Base-by-base conservation (phyloP, 129 eudicot species). In the Tagetes erecta region DNA sequence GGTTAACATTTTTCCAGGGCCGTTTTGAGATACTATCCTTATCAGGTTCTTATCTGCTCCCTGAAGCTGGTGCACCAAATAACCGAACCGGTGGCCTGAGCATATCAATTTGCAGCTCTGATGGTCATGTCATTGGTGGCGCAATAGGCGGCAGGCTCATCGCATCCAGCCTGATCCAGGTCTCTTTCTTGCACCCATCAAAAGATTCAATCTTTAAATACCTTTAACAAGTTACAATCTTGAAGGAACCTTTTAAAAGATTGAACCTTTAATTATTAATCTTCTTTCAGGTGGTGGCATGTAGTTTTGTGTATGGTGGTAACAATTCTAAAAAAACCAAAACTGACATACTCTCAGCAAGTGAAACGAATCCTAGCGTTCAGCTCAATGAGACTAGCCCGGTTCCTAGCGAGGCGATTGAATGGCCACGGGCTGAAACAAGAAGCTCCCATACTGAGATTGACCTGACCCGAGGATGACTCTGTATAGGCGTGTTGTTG, bases 101-200 rank as follows among this genome's bases (percentile, higher is more conserved):
- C 72, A 85, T 93, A 40, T 93, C 97, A 2, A 81, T 93, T 53
- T 81, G 97, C 70, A 85, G 96, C 72, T 85, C 85, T 8, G 97
- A 94, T 77, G 96, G 97, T 57, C 92, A 82, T n/a, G 88, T 94
- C 35, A 68, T 94, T 27, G 97, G 97, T 8, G 98, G 97, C 74
- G 91, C 85, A 66, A 75, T 94, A 10, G 97, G 86, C 5, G 98
- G 97, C 30, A 83, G 83, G 73, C 92, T 93, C 37, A 76, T 80
- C 1, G 98, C 98, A n/a, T 81, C 95, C 10, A 87, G 82, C 79
- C 73, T 89, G 10, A 88, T 89, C 50, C 98, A 92, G 98, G 98
- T 92, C 78, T 57, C 40, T 36, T 47, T 55, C 47, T 68, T 11
- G 31, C 34, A 46, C 51, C 52, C 51, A 46, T 46, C 10, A 46